Conservation (phyloP, 306 rosid genomes). For the Cucurbita ficifolia region DNA sequence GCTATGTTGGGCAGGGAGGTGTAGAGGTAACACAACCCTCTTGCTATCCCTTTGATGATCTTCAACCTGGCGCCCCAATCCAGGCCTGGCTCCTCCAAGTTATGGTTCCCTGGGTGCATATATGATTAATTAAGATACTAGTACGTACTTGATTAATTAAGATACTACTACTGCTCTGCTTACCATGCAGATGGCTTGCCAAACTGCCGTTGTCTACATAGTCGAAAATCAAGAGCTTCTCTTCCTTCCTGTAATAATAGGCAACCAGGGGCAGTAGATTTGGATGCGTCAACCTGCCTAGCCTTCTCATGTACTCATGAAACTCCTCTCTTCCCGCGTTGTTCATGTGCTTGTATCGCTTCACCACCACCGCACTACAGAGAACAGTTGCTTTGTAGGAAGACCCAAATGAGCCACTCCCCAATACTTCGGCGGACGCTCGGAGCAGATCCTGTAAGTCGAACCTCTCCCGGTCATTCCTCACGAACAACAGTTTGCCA, state of each 20-base stretch:
- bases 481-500: slow-evolving; percentile 45
- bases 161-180: neutral
- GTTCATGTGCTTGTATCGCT: slow-evolving; percentile 86
- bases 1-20: slow-evolving; percentile 42
- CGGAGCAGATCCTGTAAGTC: slow-evolving; percentile 58
- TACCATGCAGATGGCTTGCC: slow-evolving; percentile 81
- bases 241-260: slow-evolving; percentile 65
- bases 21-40: slow-evolving; percentile 53
- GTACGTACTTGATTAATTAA: too few species aligned
- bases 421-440: slow-evolving; percentile 80
- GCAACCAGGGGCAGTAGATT: slow-evolving; percentile 67
- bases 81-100: slow-evolving; percentile 31
- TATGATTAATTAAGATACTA: too few species aligned
- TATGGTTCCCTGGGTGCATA: slow-evolving; percentile 38
- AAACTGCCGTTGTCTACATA: slow-evolving; percentile 57
- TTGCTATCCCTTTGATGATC: slow-evolving; percentile 62
- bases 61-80: slow-evolving; percentile 73
- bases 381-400: slow-evolving; percentile 61
- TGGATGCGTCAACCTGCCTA: slow-evolving; percentile 48
- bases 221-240: slow-evolving; percentile 63
- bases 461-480: slow-evolving; percentile 34
- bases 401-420: slow-evolving; percentile 78
- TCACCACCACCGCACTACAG: slow-evolving; percentile 51
- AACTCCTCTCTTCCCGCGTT: slow-evolving; percentile 62
- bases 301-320: slow-evolving; percentile 70